Evolutionary conservation across 768 basidiomycete species (phyloP).

Genomic region (Podaxis sp.): DNA sequence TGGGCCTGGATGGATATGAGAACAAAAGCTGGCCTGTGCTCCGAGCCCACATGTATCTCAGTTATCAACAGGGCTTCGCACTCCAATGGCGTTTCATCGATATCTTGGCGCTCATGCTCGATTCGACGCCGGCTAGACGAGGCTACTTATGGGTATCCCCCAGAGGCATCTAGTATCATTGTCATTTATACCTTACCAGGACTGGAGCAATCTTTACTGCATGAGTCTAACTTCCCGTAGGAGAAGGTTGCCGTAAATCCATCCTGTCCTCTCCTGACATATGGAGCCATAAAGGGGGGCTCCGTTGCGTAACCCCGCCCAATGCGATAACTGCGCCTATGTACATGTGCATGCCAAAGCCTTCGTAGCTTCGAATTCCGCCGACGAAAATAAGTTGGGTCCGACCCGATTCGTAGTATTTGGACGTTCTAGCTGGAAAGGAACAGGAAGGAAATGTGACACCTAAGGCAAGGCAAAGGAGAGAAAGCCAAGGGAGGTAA

Average conservation of each 20-base stretch:
- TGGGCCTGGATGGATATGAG: background rate
- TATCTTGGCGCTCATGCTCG: constrained; percentile 4
- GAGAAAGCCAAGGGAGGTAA: background rate
- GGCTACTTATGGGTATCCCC: background rate
- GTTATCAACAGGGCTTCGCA: background rate
- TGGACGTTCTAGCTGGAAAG: background rate
- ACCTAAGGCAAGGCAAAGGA: background rate
- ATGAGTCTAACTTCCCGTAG: constrained; percentile 4
- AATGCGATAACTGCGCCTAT: background rate
- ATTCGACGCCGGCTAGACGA: background rate
- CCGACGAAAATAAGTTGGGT: constrained; percentile 1
- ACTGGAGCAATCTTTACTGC: background rate
- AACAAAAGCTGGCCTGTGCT: background rate
- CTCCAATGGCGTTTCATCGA: background rate
- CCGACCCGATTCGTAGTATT: background rate
- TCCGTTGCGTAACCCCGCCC: background rate
- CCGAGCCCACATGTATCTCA: background rate
- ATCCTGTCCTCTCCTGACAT: background rate
- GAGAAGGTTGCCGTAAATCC: background rate
- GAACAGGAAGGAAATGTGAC: background rate
- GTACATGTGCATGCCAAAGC: background rate
- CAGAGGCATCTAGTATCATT: background rate
- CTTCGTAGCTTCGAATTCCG: constrained; percentile 4
- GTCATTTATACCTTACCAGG: background rate
- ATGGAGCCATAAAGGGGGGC: background rate